Percentiles rank a stretch among this genome's conserved stretches.
These are phyloP conservation scores for Scytalidium lignicola DNA, from an alignment of 2,329 filamentous ascomycete genomes.

Conservation along the genomic window DNA sequence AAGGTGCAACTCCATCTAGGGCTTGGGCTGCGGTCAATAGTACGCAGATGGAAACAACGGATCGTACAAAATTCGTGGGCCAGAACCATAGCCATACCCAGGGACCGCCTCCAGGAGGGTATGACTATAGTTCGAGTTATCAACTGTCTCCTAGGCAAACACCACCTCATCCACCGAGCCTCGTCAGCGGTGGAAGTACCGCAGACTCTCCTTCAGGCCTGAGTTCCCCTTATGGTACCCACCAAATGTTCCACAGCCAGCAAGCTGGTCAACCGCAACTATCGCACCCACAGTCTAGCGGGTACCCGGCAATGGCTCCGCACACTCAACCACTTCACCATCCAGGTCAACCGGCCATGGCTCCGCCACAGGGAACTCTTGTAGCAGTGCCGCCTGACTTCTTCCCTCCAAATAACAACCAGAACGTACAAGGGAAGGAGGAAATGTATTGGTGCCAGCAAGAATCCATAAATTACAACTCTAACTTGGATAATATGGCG, in stretches of 20 bases:
- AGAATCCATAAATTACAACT: neutral
- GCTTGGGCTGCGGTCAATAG: constrained; percentile 25
- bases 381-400: neutral
- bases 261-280: neutral
- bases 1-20: constrained; percentile 15
- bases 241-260: neutral
- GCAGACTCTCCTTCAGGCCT: constrained; percentile 17
- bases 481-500: neutral
- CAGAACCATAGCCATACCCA: constrained; percentile 14
- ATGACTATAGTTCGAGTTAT: constrained; percentile 5
- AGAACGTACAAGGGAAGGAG: neutral
- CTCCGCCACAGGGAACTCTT: neutral
- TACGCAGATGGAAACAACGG: constrained; percentile 17
- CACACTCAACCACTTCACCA: neutral
- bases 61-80: constrained; percentile 16
- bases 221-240: constrained; percentile 18
- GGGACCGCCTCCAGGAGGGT: neutral
- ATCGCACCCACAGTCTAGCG: neutral
- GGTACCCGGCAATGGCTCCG: neutral
- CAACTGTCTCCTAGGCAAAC: constrained; percentile 17
- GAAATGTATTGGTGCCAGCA: neutral
- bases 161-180: constrained; percentile 16
- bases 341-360: neutral
- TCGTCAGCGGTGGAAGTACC: constrained; percentile 21
- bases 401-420: neutral